A percentile compares a stretch with the other conserved stretches of the same genome.
Conservation (phyloP, 176 grass and related monocot genomes). For the Cenchrus americanus region DNA sequence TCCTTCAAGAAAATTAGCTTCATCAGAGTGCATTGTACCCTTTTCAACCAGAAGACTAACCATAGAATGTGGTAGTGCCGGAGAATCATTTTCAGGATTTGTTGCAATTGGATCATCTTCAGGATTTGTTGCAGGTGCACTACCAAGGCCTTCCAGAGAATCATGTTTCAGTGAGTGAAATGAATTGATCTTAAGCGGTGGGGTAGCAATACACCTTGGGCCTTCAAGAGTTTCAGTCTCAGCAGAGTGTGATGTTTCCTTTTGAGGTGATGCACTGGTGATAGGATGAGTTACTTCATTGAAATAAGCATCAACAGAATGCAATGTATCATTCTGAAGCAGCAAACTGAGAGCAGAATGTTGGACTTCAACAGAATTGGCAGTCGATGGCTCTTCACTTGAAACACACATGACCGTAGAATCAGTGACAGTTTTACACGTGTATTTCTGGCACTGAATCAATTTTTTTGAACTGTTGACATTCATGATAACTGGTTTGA, state of each 20-base stretch:
- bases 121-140: background rate
- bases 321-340: background rate
- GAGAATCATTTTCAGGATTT: slow-evolving; percentile 4
- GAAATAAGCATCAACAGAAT: slow-evolving; percentile 4
- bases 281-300: background rate
- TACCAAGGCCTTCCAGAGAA: background rate
- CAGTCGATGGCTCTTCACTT: background rate
- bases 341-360: background rate
- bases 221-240: background rate
- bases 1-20: slow-evolving; percentile 5
- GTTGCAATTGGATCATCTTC: background rate
- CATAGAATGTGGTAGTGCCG: background rate
- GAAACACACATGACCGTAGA: background rate
- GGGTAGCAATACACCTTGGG: background rate
- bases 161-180: background rate
- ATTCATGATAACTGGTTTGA: background rate
- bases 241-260: background rate
- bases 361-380: background rate
- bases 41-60: background rate
- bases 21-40: background rate
- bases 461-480: background rate
- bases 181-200: background rate
- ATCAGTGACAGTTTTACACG: background rate
- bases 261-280: background rate
- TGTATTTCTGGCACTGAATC: background rate